Evolutionary conservation across 2,329 filamentous ascomycete genomes (phyloP), one percentile per base, ranked within the genome.

Genomic region (Aspergillus versicolor): DNA sequence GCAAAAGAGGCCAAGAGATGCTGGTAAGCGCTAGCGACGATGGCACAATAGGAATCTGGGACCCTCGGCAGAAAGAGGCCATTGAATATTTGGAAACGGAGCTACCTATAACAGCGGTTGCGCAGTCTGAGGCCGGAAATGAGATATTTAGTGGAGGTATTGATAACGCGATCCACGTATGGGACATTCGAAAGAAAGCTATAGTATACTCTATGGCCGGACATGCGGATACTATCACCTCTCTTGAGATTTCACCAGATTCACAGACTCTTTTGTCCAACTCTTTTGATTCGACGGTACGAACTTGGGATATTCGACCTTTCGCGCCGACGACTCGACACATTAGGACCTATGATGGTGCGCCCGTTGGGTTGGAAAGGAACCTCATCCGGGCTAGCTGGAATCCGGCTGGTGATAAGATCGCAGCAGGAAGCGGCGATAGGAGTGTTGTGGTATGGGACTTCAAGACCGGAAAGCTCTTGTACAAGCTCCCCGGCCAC

Each of bases 81-180:
- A 84, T 89, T 56, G 90, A 95, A 67, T 92, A 92, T 66, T 88
- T 97, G 61, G 86, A 93, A 70, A 96, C 92, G 0, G 89, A 94
- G 60, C 96, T 95, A 59, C 94, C 94, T 1, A 86, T 99, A 56
- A 97, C 94, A 2, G 90, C 93, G 0, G 86, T 97, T 5, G 91
- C 92, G 15, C 81, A 97, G n/a, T 88, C 92, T 0, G 92, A 96
- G 72, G 92, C 93, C 2, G 94, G 94, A 17, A 96, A 96, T 72
- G 94, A 97, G 77, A 85, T 99, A 24, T 99, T 94, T 74, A 89
- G 90, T 6, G 93, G 93, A 46, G 90, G 92, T 21, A 97, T 99
- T 65, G 94, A 97, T 77, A 97, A 97, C 70, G 92, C 95, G 66
- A 96, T 99, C 72, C 91, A 92, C 67, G 92, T 96, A 19, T 99